phyloP scores from a whole-genome alignment of 192 early-diverging fungal genomes.

The Coemansia sp. region DNA sequence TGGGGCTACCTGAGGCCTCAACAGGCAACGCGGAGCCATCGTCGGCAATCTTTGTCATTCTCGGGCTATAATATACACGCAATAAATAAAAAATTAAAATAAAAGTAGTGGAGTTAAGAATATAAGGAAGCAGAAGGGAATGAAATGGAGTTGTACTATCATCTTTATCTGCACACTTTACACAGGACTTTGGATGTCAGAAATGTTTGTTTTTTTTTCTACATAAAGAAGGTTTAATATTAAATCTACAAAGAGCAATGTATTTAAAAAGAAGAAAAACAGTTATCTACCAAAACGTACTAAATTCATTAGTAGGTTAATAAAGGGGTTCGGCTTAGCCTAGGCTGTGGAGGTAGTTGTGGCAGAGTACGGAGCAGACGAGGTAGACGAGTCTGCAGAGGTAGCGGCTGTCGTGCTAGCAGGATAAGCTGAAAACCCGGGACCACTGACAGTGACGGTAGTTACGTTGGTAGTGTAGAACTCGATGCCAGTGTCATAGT shows the following conservation, averaged over 20 bases:
- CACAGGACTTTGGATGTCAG: background rate
- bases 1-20: slow-evolving; percentile 37
- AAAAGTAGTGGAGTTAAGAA: background rate
- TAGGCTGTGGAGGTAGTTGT: no score
- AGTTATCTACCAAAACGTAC: no score
- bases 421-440: background rate
- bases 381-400: background rate
- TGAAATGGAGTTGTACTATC: background rate
- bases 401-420: background rate
- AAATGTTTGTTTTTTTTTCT: slow-evolving; percentile 1
- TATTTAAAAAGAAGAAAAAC: no score
- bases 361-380: background rate
- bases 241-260: no score
- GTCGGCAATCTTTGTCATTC: background rate
- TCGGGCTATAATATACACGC: background rate
- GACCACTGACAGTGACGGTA: background rate
- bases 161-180: no score
- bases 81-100: background rate
- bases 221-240: no score
- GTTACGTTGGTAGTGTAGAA: slow-evolving; percentile 14
- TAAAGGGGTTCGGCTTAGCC: no score
- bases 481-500: slow-evolving; percentile 28
- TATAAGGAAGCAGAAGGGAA: background rate
- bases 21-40: slow-evolving; percentile 21
- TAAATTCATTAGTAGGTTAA: no score